phyloP scores from a whole-genome alignment of 2,329 filamentous ascomycete genomes.

The Paracamarosporium sp. region DNA sequence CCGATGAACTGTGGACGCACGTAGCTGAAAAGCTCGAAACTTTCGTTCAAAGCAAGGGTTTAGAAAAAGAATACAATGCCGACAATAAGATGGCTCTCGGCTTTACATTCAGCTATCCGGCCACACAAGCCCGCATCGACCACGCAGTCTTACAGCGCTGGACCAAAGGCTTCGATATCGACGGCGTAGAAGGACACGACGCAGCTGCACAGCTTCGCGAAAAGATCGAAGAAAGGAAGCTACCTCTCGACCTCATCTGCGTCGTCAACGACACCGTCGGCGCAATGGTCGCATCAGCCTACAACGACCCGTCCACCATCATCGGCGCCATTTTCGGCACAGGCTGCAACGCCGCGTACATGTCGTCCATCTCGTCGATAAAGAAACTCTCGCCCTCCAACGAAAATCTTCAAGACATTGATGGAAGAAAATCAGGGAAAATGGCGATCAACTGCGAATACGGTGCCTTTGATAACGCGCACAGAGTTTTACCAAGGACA shows the following conservation, averaged over 20 bases:
- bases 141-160: constrained; percentile 91
- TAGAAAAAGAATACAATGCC: constrained; percentile 64
- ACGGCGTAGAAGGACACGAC: constrained; percentile 87
- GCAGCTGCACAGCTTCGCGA: constrained; percentile 88
- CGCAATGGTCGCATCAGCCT: constrained; percentile 87
- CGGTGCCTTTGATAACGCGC: constrained; percentile 95
- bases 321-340: constrained; percentile 95
- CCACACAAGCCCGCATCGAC: constrained; percentile 91
- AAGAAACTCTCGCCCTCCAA: constrained; percentile 67
- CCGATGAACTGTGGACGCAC: constrained; percentile 92
- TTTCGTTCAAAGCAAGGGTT: constrained; percentile 87
- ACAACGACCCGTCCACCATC: constrained; percentile 83
- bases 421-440: constrained; percentile 6
- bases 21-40: constrained; percentile 91
- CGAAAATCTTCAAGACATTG: constrained; percentile 1
- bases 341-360: constrained; percentile 92
- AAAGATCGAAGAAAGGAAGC: constrained; percentile 73
- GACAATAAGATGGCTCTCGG: constrained; percentile 77
- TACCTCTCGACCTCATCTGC: constrained; percentile 84
- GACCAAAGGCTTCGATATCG: constrained; percentile 98
- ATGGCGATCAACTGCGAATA: constrained; percentile 99
- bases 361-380: constrained; percentile 82
- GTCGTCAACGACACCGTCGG: constrained; percentile 94
- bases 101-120: constrained; percentile 96
- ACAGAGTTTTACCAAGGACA: constrained; percentile 83